phyloP scores from a whole-genome alignment of 2,329 filamentous ascomycete genomes.

The Monosporascus sp. region DNA sequence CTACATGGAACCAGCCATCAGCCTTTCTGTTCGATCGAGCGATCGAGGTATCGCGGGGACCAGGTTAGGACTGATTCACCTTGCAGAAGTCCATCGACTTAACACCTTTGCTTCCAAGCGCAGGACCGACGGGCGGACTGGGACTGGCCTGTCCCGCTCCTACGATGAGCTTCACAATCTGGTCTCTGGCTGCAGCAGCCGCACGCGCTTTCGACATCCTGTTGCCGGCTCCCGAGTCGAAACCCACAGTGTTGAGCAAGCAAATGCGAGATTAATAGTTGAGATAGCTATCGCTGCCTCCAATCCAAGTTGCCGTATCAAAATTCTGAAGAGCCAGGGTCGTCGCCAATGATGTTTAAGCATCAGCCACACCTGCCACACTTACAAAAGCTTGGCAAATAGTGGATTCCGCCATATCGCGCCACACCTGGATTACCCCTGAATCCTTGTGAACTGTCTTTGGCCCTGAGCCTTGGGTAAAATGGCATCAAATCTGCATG shows the following conservation, averaged over 20 bases:
- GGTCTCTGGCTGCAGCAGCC: conserved; percentile 44
- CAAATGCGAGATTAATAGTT: too few relatives aligned
- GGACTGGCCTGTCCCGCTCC: conserved; percentile 92
- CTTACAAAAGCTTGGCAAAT: background rate
- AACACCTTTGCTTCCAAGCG: conserved; percentile 92
- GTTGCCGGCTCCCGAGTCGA: conserved; percentile 1
- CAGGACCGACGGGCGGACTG: conserved; percentile 92
- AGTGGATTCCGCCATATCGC: too few relatives aligned
- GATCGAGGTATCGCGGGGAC: background rate
- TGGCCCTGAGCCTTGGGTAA: too few relatives aligned
- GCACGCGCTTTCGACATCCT: conserved; percentile 48
- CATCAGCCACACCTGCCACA: background rate
- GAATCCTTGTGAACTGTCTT: too few relatives aligned
- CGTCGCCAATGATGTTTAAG: background rate
- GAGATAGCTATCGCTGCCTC: background rate
- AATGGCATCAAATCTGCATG: background rate
- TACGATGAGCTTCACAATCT: conserved; percentile 95
- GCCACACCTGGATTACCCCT: too few relatives aligned
- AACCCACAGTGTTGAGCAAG: background rate
- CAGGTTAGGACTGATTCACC: conserved; percentile 39
- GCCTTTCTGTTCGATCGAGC: background rate
- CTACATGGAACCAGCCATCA: conserved; percentile 39
- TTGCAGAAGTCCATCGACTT: conserved; percentile 99
- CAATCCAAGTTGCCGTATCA: background rate
- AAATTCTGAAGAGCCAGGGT: background rate